phyloP scores from a whole-genome alignment of 176 grass and related monocot genomes.

The Aegilops longissima region DNA sequence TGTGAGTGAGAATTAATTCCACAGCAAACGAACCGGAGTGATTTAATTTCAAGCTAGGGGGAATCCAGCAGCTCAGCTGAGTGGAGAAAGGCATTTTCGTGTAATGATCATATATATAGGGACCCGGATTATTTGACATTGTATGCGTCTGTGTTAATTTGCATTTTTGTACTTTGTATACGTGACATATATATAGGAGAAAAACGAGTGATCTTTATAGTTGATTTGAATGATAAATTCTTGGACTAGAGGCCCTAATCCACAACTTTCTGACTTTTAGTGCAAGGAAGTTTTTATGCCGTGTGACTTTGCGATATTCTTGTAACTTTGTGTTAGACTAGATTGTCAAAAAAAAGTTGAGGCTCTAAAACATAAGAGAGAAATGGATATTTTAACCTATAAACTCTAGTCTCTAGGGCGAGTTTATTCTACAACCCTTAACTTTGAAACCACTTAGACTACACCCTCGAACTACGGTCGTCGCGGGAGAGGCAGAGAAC shows the following conservation, averaged over 20 bases:
- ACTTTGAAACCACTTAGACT: too few species aligned
- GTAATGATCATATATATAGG: background rate
- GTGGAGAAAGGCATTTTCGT: background rate
- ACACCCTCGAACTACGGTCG: too few species aligned
- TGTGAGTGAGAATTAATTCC: background rate
- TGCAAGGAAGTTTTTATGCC: too few species aligned
- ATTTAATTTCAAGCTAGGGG: background rate
- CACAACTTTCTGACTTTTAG: background rate
- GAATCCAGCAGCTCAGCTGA: background rate
- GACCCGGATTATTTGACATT: background rate
- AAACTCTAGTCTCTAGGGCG: too few species aligned
- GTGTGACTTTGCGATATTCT: too few species aligned
- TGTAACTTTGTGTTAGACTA: too few species aligned
- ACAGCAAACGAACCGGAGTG: background rate
- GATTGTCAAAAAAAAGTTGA: too few species aligned
- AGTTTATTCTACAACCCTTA: too few species aligned
- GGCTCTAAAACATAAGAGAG: too few species aligned
- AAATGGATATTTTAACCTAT: too few species aligned
- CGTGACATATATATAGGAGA: constrained; percentile 1
- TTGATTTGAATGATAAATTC: background rate
- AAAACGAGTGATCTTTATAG: background rate
- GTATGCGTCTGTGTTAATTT: background rate
- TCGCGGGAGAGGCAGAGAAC: too few species aligned
- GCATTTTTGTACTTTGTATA: background rate
- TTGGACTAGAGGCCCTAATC: background rate